Percentiles rank a stretch among this genome's conserved stretches.
Evolutionary conservation across 306 rosid genomes (phyloP).

Genomic region (Chamaecrista fasciculata): DNA sequence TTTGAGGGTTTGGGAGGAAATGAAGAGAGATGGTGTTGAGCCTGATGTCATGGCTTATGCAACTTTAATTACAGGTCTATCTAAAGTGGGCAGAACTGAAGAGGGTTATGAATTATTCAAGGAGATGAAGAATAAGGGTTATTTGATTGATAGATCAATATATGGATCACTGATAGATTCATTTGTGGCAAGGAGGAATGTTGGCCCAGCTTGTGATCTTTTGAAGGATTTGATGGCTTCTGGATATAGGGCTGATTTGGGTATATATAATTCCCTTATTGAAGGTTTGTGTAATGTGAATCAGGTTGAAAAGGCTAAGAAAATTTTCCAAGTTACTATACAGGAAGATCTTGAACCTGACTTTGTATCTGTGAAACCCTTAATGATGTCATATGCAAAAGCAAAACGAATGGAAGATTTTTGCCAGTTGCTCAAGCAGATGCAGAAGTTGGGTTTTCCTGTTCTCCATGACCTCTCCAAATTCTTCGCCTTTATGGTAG

Average conservation of each 20-base stretch:
- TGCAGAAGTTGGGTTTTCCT: conserved; percentile 52
- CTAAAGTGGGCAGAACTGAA: conserved; percentile 56
- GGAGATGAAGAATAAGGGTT: conserved; percentile 74
- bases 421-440: conserved; percentile 50
- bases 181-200: conserved; percentile 53
- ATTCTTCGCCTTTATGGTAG: conserved; percentile 52
- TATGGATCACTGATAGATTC: conserved; percentile 66
- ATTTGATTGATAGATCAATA: conserved; percentile 73
- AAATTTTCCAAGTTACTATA: conserved; percentile 56
- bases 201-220: conserved; percentile 69
- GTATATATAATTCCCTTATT: conserved; percentile 68
- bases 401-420: conserved; percentile 49
- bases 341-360: conserved; percentile 64
- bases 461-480: conserved; percentile 50
- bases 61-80: conserved; percentile 58
- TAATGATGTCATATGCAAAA: conserved; percentile 54
- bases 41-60: conserved; percentile 76
- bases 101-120: conserved; percentile 63
- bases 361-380: conserved; percentile 49
- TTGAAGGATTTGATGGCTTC: conserved; percentile 67
- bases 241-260: conserved; percentile 75
- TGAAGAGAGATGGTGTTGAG: conserved; percentile 57
- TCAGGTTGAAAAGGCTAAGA: conserved; percentile 63
- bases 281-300: conserved; percentile 67
- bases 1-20: conserved; percentile 80